These are phyloP conservation scores for Malus hybrid DNA, from an alignment of 331 rosid genomes.

Conservation along the genomic window DNA sequence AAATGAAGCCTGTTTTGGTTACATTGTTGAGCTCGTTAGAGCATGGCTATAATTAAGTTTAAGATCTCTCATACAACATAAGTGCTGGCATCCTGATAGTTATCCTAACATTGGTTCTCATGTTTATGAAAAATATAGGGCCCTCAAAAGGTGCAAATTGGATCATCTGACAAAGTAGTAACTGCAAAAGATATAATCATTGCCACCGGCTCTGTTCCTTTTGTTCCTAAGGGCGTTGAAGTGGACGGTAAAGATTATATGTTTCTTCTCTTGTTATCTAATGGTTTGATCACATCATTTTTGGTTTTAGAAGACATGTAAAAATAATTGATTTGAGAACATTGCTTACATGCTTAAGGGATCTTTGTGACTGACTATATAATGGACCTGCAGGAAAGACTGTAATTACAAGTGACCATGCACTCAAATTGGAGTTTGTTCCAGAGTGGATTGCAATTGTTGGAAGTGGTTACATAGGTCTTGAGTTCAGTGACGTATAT, in stretches of 20 bases:
- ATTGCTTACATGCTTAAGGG: neutral
- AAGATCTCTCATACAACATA: neutral
- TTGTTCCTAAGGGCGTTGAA: slow-evolving; percentile 95
- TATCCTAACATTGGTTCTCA: slow-evolving; percentile 12
- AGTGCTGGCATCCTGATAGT: neutral
- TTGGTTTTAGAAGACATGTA: neutral
- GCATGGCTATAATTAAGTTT: neutral
- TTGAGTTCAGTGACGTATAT: slow-evolving; percentile 97
- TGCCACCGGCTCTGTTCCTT: slow-evolving; percentile 97
- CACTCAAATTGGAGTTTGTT: slow-evolving; percentile 90
- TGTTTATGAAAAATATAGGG: slow-evolving; percentile 43
- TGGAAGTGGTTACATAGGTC: slow-evolving; percentile 99
- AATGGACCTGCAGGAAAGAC: slow-evolving; percentile 70
- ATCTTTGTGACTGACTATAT: slow-evolving; percentile 7
- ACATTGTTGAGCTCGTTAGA: neutral
- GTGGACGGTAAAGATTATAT: slow-evolving; percentile 58
- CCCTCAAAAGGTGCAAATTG: slow-evolving; percentile 85
- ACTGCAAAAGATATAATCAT: slow-evolving; percentile 85
- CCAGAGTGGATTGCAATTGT: slow-evolving; percentile 99
- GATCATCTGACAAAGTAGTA: slow-evolving; percentile 60
- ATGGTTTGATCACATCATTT: neutral
- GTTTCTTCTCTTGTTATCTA: neutral
- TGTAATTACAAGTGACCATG: slow-evolving; percentile 97
- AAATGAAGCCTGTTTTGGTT: neutral
- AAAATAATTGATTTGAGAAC: neutral